These are phyloP conservation scores for Saccharum hybrid DNA, from an alignment of 202 grass and related monocot species.

Conservation along the genomic window DNA sequence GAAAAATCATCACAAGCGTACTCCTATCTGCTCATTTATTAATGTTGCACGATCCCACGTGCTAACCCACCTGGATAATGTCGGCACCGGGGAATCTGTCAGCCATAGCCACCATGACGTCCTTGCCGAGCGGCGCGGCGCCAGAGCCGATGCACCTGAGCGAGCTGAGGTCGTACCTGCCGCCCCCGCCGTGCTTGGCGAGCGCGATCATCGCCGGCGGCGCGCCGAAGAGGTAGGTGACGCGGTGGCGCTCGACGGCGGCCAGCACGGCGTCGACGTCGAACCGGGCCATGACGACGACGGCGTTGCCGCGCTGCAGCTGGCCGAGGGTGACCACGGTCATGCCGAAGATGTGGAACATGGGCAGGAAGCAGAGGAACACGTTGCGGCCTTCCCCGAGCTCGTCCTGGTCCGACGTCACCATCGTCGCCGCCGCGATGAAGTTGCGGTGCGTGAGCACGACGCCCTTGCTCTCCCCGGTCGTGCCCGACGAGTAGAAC, in stretches of 20 bases:
- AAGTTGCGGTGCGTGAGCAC: constrained; percentile 90
- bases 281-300: constrained; percentile 76
- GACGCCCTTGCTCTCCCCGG: constrained; percentile 92
- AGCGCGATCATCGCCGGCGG: constrained; percentile 87
- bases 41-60: no score
- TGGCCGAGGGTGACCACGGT: constrained; percentile 65
- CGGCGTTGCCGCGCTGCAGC: constrained; percentile 65
- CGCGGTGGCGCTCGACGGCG: constrained; percentile 56
- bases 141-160: constrained; percentile 67
- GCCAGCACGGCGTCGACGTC: constrained; percentile 56
- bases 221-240: constrained; percentile 72
- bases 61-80: constrained; percentile 61
- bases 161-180: constrained; percentile 78
- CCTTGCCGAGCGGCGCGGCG: constrained; percentile 87
- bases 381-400: constrained; percentile 60
- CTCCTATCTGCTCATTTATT: no score
- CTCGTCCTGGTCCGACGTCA: constrained; percentile 66
- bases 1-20: no score
- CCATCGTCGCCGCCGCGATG: constrained; percentile 57
- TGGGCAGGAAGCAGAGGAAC: constrained; percentile 93
- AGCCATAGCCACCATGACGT: constrained; percentile 74
- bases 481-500: constrained; percentile 92
- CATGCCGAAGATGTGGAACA: constrained; percentile 94
- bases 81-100: constrained; percentile 59
- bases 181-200: constrained; percentile 58